These are phyloP conservation scores for Eryngium alpinum DNA, from an alignment of 140 eudicot species.

Conservation along the genomic window DNA sequence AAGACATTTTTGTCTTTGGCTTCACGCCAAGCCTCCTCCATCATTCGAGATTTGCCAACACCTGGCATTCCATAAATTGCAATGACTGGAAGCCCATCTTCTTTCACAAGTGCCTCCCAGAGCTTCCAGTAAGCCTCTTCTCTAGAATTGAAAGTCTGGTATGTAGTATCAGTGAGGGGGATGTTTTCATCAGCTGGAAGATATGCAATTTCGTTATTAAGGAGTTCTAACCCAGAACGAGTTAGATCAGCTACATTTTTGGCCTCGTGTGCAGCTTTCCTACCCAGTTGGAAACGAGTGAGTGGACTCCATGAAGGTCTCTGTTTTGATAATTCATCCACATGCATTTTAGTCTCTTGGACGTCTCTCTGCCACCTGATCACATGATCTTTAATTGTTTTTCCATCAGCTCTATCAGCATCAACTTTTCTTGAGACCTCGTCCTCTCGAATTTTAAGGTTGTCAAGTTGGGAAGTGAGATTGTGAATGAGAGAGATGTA, in stretches of 20 bases:
- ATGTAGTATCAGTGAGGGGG: not conserved
- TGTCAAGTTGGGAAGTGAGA: not conserved
- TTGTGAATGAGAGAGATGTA: not conserved
- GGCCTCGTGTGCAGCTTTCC: not conserved
- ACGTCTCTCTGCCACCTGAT: not conserved
- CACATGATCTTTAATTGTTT: not conserved
- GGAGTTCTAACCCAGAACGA: not conserved
- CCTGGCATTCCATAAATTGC: constrained; percentile 21
- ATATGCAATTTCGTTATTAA: not conserved
- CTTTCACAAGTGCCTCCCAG: not conserved
- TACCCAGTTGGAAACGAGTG: not conserved
- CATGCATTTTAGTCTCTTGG: not conserved
- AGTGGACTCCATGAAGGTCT: not conserved
- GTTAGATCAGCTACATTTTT: not conserved
- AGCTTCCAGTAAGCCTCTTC: not conserved
- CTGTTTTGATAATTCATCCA: not conserved
- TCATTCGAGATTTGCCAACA: constrained; percentile 18
- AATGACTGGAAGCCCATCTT: not conserved
- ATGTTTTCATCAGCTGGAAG: not conserved
- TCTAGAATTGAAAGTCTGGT: not conserved
- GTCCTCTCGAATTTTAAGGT: not conserved
- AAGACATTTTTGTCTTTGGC: not conserved
- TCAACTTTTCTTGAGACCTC: too few species aligned
- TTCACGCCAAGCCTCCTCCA: not conserved
- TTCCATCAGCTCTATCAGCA: not conserved